phyloP scores from a whole-genome alignment of 176 grass and related monocot species.

The Triticum timopheevii region DNA sequence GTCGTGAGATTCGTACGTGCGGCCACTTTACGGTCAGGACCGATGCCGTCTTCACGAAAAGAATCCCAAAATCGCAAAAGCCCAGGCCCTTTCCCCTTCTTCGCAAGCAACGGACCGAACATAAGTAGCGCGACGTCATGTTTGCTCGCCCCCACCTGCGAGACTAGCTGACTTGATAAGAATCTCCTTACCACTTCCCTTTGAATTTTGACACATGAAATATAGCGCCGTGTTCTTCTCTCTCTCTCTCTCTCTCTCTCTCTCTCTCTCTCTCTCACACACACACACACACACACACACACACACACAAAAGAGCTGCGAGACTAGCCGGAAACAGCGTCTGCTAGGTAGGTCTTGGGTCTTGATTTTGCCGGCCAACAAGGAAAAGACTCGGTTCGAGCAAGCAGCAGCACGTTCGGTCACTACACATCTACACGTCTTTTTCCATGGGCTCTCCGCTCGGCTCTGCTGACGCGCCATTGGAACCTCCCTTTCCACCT shows the following conservation, averaged over 20 bases:
- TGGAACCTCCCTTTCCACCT: background rate
- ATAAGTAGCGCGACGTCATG: too few relatives aligned
- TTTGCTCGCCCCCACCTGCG: too few relatives aligned
- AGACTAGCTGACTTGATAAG: too few relatives aligned
- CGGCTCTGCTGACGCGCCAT: conserved; percentile 1
- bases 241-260: too few relatives aligned
- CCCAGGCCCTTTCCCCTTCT: too few relatives aligned
- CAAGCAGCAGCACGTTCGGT: background rate
- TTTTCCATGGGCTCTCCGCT: background rate
- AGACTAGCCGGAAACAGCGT: background rate
- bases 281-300: too few relatives aligned
- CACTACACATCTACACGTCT: background rate
- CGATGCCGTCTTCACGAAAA: background rate
- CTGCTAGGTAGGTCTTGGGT: background rate
- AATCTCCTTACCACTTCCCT: too few relatives aligned
- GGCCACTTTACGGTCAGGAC: background rate
- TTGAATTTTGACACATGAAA: too few relatives aligned
- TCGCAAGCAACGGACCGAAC: background rate
- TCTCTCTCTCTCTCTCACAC: too few relatives aligned
- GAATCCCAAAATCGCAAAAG: background rate
- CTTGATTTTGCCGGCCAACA: background rate
- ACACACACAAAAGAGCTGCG: background rate
- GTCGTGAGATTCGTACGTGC: background rate
- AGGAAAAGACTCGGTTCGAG: background rate
- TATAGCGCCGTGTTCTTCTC: too few relatives aligned